Evolutionary conservation across 345 rosid genomes (phyloP).

Genomic region (Ceriops zippeliana): DNA sequence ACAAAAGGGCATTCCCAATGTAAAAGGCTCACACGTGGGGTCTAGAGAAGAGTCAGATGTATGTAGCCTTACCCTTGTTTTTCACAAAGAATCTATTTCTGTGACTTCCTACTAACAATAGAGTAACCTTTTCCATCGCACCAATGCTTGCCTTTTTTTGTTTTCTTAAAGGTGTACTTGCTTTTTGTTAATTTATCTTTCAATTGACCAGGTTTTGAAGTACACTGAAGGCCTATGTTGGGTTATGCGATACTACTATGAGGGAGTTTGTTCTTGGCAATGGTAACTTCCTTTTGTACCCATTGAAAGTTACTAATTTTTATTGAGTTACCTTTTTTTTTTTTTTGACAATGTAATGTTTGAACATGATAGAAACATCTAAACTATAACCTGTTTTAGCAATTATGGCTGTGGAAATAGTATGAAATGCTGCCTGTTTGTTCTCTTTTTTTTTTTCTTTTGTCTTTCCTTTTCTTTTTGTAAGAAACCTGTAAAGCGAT

Average conservation of each 20-base stretch:
- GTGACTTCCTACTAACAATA: too few relatives aligned
- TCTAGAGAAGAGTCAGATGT: too few relatives aligned
- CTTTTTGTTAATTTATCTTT: slow-evolving; percentile 17
- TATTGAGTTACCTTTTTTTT: background rate
- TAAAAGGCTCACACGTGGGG: too few relatives aligned
- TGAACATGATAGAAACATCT: too few relatives aligned
- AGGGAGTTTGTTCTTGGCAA: slow-evolving; percentile 97
- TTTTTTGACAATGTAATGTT: background rate
- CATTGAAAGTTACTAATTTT: slow-evolving; percentile 16
- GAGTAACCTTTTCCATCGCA: too few relatives aligned
- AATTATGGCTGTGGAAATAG: background rate
- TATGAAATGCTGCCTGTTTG: background rate
- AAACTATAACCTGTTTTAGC: too few relatives aligned
- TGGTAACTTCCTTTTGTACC: slow-evolving; percentile 42
- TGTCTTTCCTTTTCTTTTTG: background rate
- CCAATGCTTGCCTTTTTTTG: too few relatives aligned
- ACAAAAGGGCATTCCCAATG: too few relatives aligned
- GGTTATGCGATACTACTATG: slow-evolving; percentile 95
- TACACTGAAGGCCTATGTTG: slow-evolving; percentile 94
- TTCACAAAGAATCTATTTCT: too few relatives aligned
- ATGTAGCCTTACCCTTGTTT: too few relatives aligned
- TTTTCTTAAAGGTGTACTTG: background rate
- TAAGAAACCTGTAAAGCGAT: too few relatives aligned
- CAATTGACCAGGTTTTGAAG: slow-evolving; percentile 53
- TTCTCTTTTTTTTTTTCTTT: background rate